Percentiles rank a stretch among this genome's conserved stretches.
Evolutionary conservation across 1,284 basidiomycete genomes (phyloP).

Genomic region (Tylopilus sp.): DNA sequence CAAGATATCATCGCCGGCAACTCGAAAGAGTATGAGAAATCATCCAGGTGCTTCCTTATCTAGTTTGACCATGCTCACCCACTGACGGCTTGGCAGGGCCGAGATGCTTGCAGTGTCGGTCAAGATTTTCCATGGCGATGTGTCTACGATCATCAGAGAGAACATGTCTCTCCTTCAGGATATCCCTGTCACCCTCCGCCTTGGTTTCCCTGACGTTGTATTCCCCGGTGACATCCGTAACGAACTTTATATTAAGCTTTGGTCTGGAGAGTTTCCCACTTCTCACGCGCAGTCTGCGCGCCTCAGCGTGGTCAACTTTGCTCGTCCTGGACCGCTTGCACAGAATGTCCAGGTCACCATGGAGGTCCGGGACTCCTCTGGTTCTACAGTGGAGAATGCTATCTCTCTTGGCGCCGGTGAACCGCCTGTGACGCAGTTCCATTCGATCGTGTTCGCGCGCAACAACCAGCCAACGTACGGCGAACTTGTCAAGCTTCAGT

Average conservation of each 20-base stretch:
- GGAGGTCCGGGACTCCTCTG: slow-evolving; percentile 81
- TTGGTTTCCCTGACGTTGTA: slow-evolving; percentile 97
- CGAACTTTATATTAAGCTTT: slow-evolving; percentile 93
- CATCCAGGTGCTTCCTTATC: slow-evolving; percentile 57
- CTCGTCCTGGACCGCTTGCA: slow-evolving; percentile 51
- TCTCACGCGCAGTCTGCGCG: slow-evolving; percentile 50
- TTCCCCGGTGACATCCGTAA: slow-evolving; percentile 92
- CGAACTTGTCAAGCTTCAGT: slow-evolving; percentile 86
- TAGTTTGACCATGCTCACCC: background rate
- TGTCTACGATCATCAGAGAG: slow-evolving; percentile 73
- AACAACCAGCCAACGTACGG: slow-evolving; percentile 89
- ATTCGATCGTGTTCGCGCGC: slow-evolving; percentile 87
- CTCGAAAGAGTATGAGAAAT: slow-evolving; percentile 81
- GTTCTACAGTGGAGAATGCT: slow-evolving; percentile 69
- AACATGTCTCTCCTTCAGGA: slow-evolving; percentile 87
- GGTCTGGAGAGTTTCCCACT: slow-evolving; percentile 81
- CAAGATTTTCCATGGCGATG: slow-evolving; percentile 85
- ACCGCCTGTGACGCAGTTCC: slow-evolving; percentile 73
- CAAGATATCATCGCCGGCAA: slow-evolving; percentile 90
- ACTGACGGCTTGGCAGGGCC: slow-evolving; percentile 50
- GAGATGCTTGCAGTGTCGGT: slow-evolving; percentile 87
- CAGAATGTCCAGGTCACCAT: slow-evolving; percentile 88
- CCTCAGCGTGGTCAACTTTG: slow-evolving; percentile 62
- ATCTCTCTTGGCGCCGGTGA: slow-evolving; percentile 88
- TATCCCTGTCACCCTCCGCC: slow-evolving; percentile 77